phyloP scores from a whole-genome alignment of 768 basidiomycete genomes.

The Ramaria sp. region DNA sequence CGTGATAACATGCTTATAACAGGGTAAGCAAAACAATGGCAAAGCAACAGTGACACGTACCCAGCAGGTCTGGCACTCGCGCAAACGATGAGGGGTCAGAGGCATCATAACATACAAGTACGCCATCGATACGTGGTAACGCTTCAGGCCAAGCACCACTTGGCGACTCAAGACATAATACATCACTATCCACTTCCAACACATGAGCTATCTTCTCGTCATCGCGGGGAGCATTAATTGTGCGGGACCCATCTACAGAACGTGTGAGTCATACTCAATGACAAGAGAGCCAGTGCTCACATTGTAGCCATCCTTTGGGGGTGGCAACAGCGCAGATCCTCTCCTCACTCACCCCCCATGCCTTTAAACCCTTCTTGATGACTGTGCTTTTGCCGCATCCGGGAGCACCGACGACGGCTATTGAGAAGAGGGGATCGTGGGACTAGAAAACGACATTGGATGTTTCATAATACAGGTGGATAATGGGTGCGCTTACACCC shows the following conservation, averaged over 20 bases:
- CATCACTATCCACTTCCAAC: slow-evolving; percentile 9
- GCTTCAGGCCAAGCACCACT: slow-evolving; percentile 35
- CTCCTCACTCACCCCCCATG: slow-evolving; percentile 35
- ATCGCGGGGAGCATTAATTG: slow-evolving; percentile 26
- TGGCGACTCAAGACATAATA: slow-evolving; percentile 1
- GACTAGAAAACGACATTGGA: neutral
- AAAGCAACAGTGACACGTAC: slow-evolving; percentile 36
- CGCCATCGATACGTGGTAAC: slow-evolving; percentile 58
- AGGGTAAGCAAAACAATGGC: slow-evolving; percentile 11
- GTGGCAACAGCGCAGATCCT: slow-evolving; percentile 14
- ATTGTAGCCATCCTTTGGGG: slow-evolving; percentile 1
- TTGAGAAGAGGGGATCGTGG: slow-evolving; percentile 20
- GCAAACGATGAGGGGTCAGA: slow-evolving; percentile 48
- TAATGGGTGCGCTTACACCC: neutral
- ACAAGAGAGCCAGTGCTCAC: slow-evolving; percentile 2
- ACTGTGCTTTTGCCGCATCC: slow-evolving; percentile 81
- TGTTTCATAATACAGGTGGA: neutral
- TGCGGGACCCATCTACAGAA: slow-evolving; percentile 29
- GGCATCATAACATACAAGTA: slow-evolving; percentile 81
- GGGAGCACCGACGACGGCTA: slow-evolving; percentile 70
- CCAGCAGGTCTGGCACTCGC: slow-evolving; percentile 55
- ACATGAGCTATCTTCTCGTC: slow-evolving; percentile 18
- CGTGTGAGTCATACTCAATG: slow-evolving; percentile 15
- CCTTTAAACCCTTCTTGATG: slow-evolving; percentile 65
- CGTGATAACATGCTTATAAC: slow-evolving; percentile 42